A percentile compares a stretch with the other conserved stretches of the same genome.
These are phyloP conservation scores for Lactifluus volemus DNA, from an alignment of 768 basidiomycete species.

Conservation along the genomic window DNA sequence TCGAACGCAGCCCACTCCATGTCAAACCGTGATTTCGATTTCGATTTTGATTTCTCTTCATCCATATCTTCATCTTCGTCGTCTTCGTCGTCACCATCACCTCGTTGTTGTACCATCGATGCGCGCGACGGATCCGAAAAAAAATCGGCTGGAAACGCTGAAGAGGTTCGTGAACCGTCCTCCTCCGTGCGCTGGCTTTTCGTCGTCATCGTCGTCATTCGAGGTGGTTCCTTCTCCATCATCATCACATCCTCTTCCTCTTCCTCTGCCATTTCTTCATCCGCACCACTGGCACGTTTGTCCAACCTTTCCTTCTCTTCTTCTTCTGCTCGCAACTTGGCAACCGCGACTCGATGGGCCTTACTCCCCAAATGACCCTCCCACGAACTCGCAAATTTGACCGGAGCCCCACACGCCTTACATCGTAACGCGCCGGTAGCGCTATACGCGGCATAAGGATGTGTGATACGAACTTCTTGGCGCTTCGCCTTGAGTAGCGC, in stretches of 20 bases:
- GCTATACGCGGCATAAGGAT: slow-evolving; percentile 66
- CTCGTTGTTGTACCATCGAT: slow-evolving; percentile 29
- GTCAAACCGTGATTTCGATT: slow-evolving; percentile 38
- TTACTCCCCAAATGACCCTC: slow-evolving; percentile 82
- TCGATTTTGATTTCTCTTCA: slow-evolving; percentile 18
- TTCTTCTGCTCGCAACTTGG: slow-evolving; percentile 39
- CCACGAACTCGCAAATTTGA: slow-evolving; percentile 82
- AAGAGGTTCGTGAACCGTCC: background rate
- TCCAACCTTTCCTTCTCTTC: slow-evolving; percentile 33
- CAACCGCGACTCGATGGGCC: slow-evolving; percentile 58
- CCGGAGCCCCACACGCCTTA: slow-evolving; percentile 45
- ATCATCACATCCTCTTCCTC: slow-evolving; percentile 23
- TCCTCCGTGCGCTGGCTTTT: slow-evolving; percentile 28
- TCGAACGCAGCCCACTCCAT: slow-evolving; percentile 71
- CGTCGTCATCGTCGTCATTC: slow-evolving; percentile 3
- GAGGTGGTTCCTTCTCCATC: slow-evolving; percentile 24
- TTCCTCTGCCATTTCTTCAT: slow-evolving; percentile 28
- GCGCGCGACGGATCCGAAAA: slow-evolving; percentile 68
- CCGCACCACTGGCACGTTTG: slow-evolving; percentile 22
- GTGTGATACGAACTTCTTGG: slow-evolving; percentile 60
- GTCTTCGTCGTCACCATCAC: slow-evolving; percentile 31
- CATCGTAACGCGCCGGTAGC: slow-evolving; percentile 63
- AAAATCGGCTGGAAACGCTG: slow-evolving; percentile 55
- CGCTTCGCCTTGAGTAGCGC: slow-evolving; percentile 78
- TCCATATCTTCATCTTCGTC: slow-evolving; percentile 16